Evolutionary conservation across 129 eudicot species (phyloP).

Genomic region (Chrysanthemum lavandulifolium): DNA sequence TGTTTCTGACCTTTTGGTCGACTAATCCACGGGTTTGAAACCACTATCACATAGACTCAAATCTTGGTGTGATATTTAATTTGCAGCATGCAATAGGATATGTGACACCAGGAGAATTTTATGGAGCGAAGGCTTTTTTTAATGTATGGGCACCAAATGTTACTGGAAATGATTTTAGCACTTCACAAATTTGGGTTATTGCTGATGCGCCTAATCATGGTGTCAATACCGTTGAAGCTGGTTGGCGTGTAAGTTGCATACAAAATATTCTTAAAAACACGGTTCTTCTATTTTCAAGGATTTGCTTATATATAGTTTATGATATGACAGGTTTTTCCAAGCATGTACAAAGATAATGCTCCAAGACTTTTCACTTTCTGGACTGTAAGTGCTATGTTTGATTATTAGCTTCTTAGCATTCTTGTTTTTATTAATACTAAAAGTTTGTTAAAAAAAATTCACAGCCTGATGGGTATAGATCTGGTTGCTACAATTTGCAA

Average conservation of each 20-base stretch:
- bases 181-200: slow-evolving; percentile 84
- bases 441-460: background rate
- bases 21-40: no score
- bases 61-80: background rate
- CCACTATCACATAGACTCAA: no score
- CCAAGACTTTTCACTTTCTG: slow-evolving; percentile 87
- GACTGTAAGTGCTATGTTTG: slow-evolving; percentile 63
- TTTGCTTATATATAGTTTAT: background rate
- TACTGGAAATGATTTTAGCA: slow-evolving; percentile 61
- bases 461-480: slow-evolving; percentile 53
- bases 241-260: slow-evolving; percentile 67
- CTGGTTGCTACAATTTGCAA: slow-evolving; percentile 84
- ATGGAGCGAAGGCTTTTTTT: slow-evolving; percentile 83
- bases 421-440: background rate
- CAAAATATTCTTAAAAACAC: background rate
- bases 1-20: no score
- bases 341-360: slow-evolving; percentile 56
- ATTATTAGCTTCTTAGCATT: background rate
- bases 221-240: slow-evolving; percentile 77
- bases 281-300: no score
- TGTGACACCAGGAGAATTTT: slow-evolving; percentile 56
- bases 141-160: slow-evolving; percentile 83
- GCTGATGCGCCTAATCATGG: slow-evolving; percentile 54
- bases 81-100: slow-evolving; percentile 83
- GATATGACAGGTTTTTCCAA: slow-evolving; percentile 65